phyloP scores from a whole-genome alignment of 1,284 basidiomycete species.

The Cryptococcus neoformans region DNA sequence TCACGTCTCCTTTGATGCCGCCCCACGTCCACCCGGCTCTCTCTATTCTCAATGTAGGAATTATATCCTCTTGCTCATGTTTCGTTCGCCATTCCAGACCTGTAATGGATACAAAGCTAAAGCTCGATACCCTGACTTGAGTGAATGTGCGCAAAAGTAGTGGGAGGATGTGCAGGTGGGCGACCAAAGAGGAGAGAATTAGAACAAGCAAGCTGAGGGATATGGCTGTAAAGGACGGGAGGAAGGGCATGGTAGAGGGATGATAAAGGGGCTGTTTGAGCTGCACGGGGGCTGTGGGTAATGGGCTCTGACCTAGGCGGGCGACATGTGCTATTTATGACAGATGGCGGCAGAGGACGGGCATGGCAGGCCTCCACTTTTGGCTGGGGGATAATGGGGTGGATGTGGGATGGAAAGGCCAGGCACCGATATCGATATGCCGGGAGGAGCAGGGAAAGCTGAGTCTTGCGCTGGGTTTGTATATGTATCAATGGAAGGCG shows the following conservation, averaged over 20 bases:
- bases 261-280: no score
- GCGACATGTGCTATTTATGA: no score
- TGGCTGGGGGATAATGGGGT: background rate
- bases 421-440: background rate
- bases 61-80: constrained; percentile 6
- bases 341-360: no score
- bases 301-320: no score
- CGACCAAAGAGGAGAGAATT: constrained; percentile 9
- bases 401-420: background rate
- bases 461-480: no score
- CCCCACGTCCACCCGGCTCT: constrained; percentile 34
- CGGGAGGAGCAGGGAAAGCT: no score
- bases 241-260: no score
- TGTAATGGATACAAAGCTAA: constrained; percentile 23
- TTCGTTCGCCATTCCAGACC: constrained; percentile 39
- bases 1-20: constrained; percentile 19
- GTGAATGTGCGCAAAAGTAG: constrained; percentile 21
- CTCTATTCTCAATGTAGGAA: constrained; percentile 34
- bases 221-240: background rate
- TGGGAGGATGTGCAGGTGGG: constrained; percentile 12
- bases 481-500: no score
- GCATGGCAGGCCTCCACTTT: no score
- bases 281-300: no score
- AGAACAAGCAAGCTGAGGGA: constrained; percentile 1
- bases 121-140: constrained; percentile 18